Percentiles rank a stretch among this genome's conserved stretches.
phyloP scores from a whole-genome alignment of 768 basidiomycete genomes.

The Termitomyces sp. region DNA sequence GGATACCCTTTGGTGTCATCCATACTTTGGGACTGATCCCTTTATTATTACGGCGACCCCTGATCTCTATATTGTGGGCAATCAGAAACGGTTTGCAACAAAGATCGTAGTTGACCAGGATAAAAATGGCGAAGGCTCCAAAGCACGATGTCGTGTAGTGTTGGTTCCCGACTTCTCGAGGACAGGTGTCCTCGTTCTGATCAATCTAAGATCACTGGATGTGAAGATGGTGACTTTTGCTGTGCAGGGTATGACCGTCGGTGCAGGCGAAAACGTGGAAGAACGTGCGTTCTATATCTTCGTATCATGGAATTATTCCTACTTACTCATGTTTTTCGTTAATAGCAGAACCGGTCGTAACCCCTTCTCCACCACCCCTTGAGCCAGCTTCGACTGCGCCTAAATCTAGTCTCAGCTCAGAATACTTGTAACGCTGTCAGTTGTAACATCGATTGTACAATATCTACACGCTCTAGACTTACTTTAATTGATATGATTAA shows the following conservation, averaged over 20 bases:
- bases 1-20: conserved; percentile 98
- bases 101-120: conserved; percentile 50
- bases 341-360: conserved; percentile 1
- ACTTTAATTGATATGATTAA: not conserved
- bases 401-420: conserved; percentile 12
- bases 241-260: conserved; percentile 45
- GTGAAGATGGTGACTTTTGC: conserved; percentile 63
- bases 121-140: conserved; percentile 30
- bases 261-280: conserved; percentile 24
- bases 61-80: conserved; percentile 90
- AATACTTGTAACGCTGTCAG: conserved; percentile 6
- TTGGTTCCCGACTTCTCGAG: conserved; percentile 79
- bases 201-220: conserved; percentile 77
- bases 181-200: conserved; percentile 74
- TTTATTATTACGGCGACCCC: conserved; percentile 88
- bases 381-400: conserved; percentile 16
- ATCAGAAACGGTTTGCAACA: conserved; percentile 82
- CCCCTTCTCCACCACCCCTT: conserved; percentile 6
- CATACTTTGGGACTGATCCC: conserved; percentile 83
- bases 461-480: not conserved
- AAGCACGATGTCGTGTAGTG: conserved; percentile 61
- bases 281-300: conserved; percentile 13
- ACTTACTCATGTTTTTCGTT: not conserved
- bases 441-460: not conserved
- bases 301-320: not conserved